Evolutionary conservation across 2,329 filamentous ascomycete genomes (phyloP).

Genomic region (Arthrobotrys sinensis): DNA sequence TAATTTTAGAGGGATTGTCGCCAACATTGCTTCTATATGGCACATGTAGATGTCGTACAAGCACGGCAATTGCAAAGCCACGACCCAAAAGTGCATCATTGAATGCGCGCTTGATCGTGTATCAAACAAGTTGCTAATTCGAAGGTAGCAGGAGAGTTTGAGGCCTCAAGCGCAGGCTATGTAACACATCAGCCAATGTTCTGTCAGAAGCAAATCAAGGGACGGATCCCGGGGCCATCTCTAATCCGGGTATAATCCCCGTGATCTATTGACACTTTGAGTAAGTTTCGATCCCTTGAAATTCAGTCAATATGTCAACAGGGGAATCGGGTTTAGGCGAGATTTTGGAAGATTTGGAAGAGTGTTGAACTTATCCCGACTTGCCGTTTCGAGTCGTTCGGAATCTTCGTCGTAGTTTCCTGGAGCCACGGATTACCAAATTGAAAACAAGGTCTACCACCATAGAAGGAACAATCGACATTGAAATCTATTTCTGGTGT

Average conservation of each 20-base stretch:
- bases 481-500: conserved; percentile 54
- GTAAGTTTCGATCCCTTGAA: conserved; percentile 7
- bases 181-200: conserved; percentile 4
- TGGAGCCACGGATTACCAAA: conserved; percentile 42
- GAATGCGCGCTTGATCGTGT: conserved; percentile 41
- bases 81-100: conserved; percentile 37
- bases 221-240: conserved; percentile 21
- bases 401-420: conserved; percentile 45
- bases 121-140: conserved; percentile 3
- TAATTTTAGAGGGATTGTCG: conserved; percentile 48
- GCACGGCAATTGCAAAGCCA: conserved; percentile 32
- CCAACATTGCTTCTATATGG: conserved; percentile 26
- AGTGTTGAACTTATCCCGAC: conserved; percentile 41
- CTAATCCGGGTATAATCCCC: conserved; percentile 37
- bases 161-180: conserved; percentile 33
- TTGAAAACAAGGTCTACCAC: conserved; percentile 12
- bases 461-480: not conserved
- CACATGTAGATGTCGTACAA: conserved; percentile 30
- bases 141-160: conserved; percentile 11
- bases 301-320: conserved; percentile 16
- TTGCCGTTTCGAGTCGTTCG: conserved; percentile 55
- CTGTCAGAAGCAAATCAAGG: conserved; percentile 28
- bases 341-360: conserved; percentile 51
- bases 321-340: conserved; percentile 55
- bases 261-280: conserved; percentile 16